Base-by-base conservation (phyloP, 1,284 basidiomycete genomes). In the Cryptococcus amylolentus region DNA sequence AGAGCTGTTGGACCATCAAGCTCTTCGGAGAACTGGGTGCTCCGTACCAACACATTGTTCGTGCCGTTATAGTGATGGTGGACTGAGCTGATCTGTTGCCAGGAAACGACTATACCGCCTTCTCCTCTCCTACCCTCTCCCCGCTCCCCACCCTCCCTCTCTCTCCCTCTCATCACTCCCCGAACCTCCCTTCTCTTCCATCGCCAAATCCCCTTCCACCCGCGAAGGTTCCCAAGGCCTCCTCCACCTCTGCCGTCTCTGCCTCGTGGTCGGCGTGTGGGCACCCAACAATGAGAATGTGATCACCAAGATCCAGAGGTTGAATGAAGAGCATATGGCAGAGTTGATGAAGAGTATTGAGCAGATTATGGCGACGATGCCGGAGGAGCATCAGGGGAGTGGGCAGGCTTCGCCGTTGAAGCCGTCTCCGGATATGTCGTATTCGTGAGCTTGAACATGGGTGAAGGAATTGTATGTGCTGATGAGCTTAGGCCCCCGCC, bases 271-370 rank as follows among this genome's bases (percentile, higher is more conserved):
- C 3, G 66, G 64, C 0, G 71, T 73, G 10, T 70, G 72, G 69
- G 71, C 64, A 5, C 67, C 69, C 0, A 69, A 70, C 6, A 77
- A 77, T 55, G 75, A 74, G 59, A 66, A 65, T 39, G 67, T 77
- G 51, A 77, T 77, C 44, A 60, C 51, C 16, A 71, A 69, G 61
- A 77, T 77, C 16, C 72, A 75, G 55, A 61, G 64, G 18, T 57
- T 77, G 14, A 70, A 68, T 47, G 71, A 76, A 59, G 61, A 48
- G 10, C 55, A 69, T 46, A 75, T 75, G 70, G 68, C 69, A 41
- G 67, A 70, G 55, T 58, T 77, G 54, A 77, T 77, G 76, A 67
- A 67, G 55, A 68, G 69, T 23, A 75, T 77, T 26, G 72, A 76
- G 49, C 68, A 72, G 70, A 63, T 73, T 14, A 70, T 70, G 65